Base-by-base conservation (phyloP, 139 green algal genomes). In the Picocystis salinarum region DNA sequence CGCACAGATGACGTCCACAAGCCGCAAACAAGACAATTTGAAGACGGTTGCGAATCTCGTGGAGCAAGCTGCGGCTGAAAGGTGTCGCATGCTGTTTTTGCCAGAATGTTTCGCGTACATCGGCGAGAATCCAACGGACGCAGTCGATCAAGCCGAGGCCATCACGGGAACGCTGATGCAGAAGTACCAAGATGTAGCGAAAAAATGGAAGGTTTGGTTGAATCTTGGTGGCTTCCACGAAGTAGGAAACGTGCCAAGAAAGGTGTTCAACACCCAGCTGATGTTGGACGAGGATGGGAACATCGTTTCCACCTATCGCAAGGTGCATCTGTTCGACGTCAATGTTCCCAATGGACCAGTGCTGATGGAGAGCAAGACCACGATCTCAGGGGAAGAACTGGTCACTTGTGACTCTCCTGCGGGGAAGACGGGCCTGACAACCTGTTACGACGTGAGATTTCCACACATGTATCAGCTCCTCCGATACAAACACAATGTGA, bases 401-500 rank as follows among this genome's bases (percentile, higher is more conserved):
- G 67, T 89, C 2, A 57, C 56, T 0, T 80, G 63, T 24, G 68
- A 85, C 58, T 77, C 55, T 12, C 79, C 81, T 4, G 70, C 62
- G 0, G 84, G 86, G 2, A 39, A 51, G 1, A 52, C 96, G 30
- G 87, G 77, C 12, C 52, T 96, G 6, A 86, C 61, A 23, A 55
- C 83, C 0, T 97, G 87, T 61, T 97, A 96, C 51, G 87, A 97
- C 55, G 48, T 97, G 28, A 63, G 87, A 3, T 97, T 97, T 41
- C 85, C 87, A 4, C 64, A 91, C 45, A 22, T 97, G 29, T 96
- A 88, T 55, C 71, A 93, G 52, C 45, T 36, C 15, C 67, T 94
- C 24, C 55, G 60, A 0, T 87, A 69, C 51, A 53, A 77, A 3
- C 39, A 59, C 15, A 77, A 75, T 0, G 71, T 83, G 0, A 34